These are phyloP conservation scores for Metarhizium brunneum DNA, from an alignment of 2,329 filamentous ascomycete species.

Conservation along the genomic window DNA sequence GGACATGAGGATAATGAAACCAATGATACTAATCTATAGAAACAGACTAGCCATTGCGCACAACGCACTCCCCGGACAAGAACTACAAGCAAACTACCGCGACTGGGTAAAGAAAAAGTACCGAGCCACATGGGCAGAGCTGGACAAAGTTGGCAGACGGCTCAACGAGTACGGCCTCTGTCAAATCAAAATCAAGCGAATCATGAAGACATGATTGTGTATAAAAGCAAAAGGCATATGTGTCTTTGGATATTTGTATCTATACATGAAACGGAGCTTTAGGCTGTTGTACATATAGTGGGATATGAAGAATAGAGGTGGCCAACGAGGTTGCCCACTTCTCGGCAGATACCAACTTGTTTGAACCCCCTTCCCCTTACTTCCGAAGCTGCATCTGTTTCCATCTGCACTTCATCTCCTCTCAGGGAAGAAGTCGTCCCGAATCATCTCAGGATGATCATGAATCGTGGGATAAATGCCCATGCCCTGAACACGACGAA, in stretches of 20 bases:
- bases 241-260: conserved; percentile 13
- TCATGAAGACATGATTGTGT: conserved; percentile 35
- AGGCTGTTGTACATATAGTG: conserved; percentile 26
- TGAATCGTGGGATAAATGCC: conserved; percentile 90
- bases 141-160: conserved; percentile 45
- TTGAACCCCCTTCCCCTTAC: background rate
- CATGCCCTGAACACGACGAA: conserved; percentile 78
- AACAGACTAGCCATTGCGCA: conserved; percentile 66
- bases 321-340: background rate
- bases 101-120: conserved; percentile 63
- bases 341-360: background rate
- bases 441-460: conserved; percentile 73
- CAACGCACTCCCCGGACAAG: conserved; percentile 59
- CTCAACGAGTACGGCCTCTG: conserved; percentile 34
- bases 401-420: conserved; percentile 3
- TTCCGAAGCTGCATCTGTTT: background rate
- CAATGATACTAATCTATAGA: background rate
- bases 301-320: background rate
- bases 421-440: conserved; percentile 25
- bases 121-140: conserved; percentile 57
- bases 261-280: conserved; percentile 22
- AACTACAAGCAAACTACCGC: conserved; percentile 61
- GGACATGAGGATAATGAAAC: background rate
- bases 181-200: conserved; percentile 40
- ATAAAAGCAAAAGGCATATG: conserved; percentile 20